A percentile compares a stretch with the other conserved stretches of the same genome.
These are phyloP conservation scores for Heliocybe sulcata DNA, from an alignment of 1,284 basidiomycete genomes.

Conservation along the genomic window DNA sequence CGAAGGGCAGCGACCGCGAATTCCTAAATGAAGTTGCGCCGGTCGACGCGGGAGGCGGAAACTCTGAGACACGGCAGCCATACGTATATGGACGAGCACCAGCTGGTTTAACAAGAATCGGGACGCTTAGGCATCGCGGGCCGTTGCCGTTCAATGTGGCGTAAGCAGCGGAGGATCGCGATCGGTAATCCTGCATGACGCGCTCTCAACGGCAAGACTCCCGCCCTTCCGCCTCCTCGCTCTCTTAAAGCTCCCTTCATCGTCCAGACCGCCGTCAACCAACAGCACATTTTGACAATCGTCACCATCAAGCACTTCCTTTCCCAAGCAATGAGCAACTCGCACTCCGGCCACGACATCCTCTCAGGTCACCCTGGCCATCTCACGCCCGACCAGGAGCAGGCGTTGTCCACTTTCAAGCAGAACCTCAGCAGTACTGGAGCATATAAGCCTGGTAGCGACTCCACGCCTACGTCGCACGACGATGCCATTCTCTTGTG, in stretches of 20 bases:
- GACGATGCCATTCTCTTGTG: constrained; percentile 65
- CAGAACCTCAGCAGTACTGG: constrained; percentile 34
- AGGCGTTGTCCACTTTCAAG: constrained; percentile 46
- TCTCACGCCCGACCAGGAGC: constrained; percentile 39
- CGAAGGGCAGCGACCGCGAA: no score
- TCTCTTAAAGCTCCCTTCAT: background rate
- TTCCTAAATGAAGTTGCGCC: no score
- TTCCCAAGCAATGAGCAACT: background rate
- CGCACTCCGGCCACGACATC: constrained; percentile 14
- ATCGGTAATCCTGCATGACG: background rate
- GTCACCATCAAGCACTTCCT: background rate
- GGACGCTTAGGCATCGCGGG: background rate
- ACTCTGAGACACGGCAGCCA: no score
- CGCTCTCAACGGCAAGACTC: background rate
- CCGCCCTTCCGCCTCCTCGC: background rate
- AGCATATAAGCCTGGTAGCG: constrained; percentile 39
- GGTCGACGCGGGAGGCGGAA: no score
- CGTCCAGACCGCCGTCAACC: background rate
- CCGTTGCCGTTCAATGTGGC: background rate
- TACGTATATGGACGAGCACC: background rate
- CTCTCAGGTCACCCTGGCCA: constrained; percentile 48
- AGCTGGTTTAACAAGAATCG: background rate
- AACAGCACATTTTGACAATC: background rate
- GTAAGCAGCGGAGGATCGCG: background rate
- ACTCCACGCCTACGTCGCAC: constrained; percentile 36